Evolutionary conservation across 2,329 filamentous ascomycete species (phyloP).

Genomic region (Cercospora zeina): DNA sequence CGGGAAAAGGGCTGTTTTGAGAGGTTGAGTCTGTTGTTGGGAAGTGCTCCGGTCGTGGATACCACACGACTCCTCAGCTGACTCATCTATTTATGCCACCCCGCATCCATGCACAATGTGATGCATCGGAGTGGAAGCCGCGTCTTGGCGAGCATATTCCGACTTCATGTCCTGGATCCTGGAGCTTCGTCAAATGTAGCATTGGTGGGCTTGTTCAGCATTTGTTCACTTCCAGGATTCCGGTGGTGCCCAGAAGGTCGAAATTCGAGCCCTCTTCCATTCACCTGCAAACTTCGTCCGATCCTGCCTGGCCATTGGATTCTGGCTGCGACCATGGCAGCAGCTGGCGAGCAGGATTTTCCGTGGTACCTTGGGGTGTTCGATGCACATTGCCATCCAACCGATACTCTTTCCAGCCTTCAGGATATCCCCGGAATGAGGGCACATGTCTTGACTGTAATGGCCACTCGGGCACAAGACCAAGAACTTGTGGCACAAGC

Average conservation of each 20-base stretch:
- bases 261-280: neutral
- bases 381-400: constrained; percentile 83
- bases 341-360: constrained; percentile 42
- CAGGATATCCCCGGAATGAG: constrained; percentile 64
- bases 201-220: neutral
- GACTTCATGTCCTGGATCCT: neutral
- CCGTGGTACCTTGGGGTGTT: constrained; percentile 72
- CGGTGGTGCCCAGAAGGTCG: neutral
- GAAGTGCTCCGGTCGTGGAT: constrained; percentile 1
- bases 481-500: constrained; percentile 69
- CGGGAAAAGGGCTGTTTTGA: neutral
- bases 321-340: constrained; percentile 22
- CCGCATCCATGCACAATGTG: neutral
- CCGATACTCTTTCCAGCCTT: constrained; percentile 69
- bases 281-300: neutral
- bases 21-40: constrained; percentile 7
- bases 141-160: constrained; percentile 12
- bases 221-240: neutral
- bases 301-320: neutral
- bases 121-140: neutral
- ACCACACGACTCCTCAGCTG: neutral
- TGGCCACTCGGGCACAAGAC: constrained; percentile 75
- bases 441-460: constrained; percentile 66
- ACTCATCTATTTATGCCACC: neutral
- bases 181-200: neutral